phyloP scores from a whole-genome alignment of 2,329 filamentous ascomycete genomes.

The Fusarium sp. region DNA sequence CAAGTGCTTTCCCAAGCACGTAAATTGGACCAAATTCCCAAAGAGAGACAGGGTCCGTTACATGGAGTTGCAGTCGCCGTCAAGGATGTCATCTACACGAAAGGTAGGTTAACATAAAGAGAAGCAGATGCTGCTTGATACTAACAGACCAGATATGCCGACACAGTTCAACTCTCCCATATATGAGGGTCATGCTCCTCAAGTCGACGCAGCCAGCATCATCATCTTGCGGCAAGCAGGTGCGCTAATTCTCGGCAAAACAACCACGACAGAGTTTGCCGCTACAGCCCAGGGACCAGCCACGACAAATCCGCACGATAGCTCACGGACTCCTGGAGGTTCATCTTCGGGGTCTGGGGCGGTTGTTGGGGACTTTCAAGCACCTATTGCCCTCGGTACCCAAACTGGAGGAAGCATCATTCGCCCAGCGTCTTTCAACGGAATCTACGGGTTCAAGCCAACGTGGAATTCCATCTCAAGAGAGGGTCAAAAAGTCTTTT shows the following conservation, averaged over 20 bases:
- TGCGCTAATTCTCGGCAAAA: constrained; percentile 61
- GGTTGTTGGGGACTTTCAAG: constrained; percentile 71
- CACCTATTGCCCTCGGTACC: constrained; percentile 68
- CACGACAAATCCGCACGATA: constrained; percentile 72
- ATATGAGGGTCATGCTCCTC: constrained; percentile 58
- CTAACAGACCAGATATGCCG: constrained; percentile 60
- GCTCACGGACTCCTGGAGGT: constrained; percentile 71
- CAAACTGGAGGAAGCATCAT: constrained; percentile 73
- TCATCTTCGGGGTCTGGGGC: constrained; percentile 73
- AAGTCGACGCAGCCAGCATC: constrained; percentile 65
- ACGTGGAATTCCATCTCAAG: constrained; percentile 31
- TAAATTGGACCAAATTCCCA: constrained; percentile 4
- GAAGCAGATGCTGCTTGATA: fast-evolving
- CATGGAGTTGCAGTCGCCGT: constrained; percentile 30
- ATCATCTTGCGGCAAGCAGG: constrained; percentile 65
- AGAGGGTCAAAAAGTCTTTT: constrained; percentile 23
- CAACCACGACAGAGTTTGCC: constrained; percentile 65
- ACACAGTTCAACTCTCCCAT: constrained; percentile 66
- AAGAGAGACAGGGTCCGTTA: neutral
- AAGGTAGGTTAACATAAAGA: neutral
- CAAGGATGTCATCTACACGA: constrained; percentile 32
- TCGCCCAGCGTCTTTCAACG: constrained; percentile 71
- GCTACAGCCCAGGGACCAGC: constrained; percentile 61
- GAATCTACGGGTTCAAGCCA: constrained; percentile 53
- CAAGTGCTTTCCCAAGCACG: constrained; percentile 8